phyloP scores from a whole-genome alignment of 2,329 filamentous ascomycete species.

The Aspergillus sp. region DNA sequence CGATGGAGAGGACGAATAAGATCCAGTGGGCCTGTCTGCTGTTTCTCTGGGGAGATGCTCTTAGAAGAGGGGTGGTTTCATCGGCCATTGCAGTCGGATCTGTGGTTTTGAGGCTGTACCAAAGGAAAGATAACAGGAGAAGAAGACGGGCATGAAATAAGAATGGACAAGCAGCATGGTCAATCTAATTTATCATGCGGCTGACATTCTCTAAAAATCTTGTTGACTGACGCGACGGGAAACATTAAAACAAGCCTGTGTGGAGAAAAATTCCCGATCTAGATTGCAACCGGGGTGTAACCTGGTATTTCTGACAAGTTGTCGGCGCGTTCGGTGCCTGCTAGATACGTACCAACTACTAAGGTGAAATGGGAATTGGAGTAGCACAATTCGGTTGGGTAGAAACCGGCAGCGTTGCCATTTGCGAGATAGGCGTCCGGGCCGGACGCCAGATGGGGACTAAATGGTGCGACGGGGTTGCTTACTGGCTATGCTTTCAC shows the following conservation, averaged over 20 bases:
- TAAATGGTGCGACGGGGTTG: too few species aligned
- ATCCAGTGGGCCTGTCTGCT: constrained; percentile 1
- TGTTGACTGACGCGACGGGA: not conserved
- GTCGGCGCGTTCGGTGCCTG: not conserved
- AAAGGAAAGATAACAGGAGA: not conserved
- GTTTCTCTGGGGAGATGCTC: not conserved
- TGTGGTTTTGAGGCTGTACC: not conserved
- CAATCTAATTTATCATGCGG: not conserved
- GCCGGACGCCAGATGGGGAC: too few species aligned
- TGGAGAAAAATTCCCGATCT: not conserved
- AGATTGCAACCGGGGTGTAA: not conserved
- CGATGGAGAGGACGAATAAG: constrained; percentile 11
- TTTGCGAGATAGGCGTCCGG: too few species aligned
- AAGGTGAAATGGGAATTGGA: not conserved
- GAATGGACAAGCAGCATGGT: not conserved
- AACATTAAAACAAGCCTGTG: not conserved
- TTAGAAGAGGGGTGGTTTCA: not conserved
- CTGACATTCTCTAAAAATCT: not conserved
- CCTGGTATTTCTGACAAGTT: not conserved
- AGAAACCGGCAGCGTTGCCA: too few species aligned
- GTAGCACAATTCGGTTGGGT: too few species aligned
- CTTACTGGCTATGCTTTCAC: too few species aligned
- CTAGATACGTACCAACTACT: not conserved
- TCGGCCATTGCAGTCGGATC: not conserved
- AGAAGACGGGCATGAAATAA: not conserved